Evolutionary conservation across 345 rosid genomes (phyloP).

Genomic region (Populus deltoides): DNA sequence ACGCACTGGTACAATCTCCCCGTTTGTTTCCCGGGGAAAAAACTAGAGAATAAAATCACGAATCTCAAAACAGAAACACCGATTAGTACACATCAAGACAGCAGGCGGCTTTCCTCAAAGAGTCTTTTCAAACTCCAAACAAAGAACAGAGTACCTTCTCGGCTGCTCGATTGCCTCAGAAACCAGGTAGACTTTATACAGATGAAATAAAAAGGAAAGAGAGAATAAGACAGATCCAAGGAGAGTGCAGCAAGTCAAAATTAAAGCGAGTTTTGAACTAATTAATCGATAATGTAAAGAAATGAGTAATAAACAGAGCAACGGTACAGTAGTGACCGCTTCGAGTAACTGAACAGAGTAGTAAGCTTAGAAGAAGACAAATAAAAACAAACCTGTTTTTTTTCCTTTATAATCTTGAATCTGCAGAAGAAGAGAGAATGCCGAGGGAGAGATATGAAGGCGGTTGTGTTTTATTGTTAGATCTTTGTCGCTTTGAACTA

Average conservation of each 20-base stretch:
- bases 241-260: background rate
- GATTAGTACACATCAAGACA: background rate
- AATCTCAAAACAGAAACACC: background rate
- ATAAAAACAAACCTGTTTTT: background rate
- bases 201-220: background rate
- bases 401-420: background rate
- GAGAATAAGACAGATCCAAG: background rate
- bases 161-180: background rate
- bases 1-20: background rate
- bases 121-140: background rate
- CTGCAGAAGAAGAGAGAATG: background rate
- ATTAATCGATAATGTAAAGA: background rate
- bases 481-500: conserved; percentile 3
- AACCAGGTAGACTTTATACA: background rate
- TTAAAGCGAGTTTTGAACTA: background rate
- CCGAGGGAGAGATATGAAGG: background rate
- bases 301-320: background rate
- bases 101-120: background rate
- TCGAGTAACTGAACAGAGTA: background rate
- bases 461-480: background rate
- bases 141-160: background rate
- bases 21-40: background rate
- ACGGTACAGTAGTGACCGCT: background rate
- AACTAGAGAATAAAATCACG: background rate
- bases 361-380: background rate